Evolutionary conservation across 192 early-diverging fungal species (phyloP), one percentile per base, ranked within the genome.

Genomic region (Endogone sp.): DNA sequence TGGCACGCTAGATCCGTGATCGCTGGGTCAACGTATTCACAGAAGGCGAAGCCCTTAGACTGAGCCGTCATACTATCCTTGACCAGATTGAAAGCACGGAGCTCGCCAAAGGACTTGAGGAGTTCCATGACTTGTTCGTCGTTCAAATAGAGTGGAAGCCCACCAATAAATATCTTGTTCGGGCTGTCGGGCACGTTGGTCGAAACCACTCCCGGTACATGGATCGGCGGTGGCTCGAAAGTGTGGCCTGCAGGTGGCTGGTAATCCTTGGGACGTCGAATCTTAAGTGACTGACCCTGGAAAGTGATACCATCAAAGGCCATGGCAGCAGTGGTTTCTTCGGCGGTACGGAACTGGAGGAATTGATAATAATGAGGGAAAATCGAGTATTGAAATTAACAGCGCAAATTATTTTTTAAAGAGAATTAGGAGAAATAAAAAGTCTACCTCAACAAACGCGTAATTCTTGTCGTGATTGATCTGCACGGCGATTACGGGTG

Each of bases 221-320:
- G 85, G 54, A 90, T 79, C 29, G 83, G 77, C 13, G 88, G 86
- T 11, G 84, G 79, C 21, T 79, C 76, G 13, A 72, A 71, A 6
- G 67, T 64, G 2, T 79, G 77, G 32, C 81, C 86, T 22, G 85
- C 85, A 23, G 88, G 84, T 20, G 83, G 79, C 65, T 87, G 82
- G 65, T 97, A 98, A 76, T 98, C 95, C 73, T 97, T 98, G 37
- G 97, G 97, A 29, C 96, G 88, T 24, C 95, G 89, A 74, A 99
- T 91, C 72, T 93, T 95, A 44, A 99, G 77, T 65, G 87, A 84
- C 67, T 93, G 87, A 22, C 85, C 86, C 71, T 91, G 84, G 74
- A 93, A 98, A 37, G 85, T 82, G 65, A 96, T 88, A 25, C 95
- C 95, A 74, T 99, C 97, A 73, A 99, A 87, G 23, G 93, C 87